Conservation (phyloP, 2,329 filamentous ascomycete genomes). For the Hypoxylon sp. region DNA sequence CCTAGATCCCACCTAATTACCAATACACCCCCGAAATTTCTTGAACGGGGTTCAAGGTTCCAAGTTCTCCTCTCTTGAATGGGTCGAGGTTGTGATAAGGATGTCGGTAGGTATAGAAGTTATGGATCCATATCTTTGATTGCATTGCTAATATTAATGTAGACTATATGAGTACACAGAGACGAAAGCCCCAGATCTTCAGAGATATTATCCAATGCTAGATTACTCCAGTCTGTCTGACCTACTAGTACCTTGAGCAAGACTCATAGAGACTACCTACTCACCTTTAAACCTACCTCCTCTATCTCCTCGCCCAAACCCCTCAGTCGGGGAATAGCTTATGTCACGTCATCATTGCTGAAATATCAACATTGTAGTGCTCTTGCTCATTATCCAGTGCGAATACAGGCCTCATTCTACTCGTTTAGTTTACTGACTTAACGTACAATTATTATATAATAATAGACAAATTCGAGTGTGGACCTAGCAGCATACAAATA, state of each 20-base stretch:
- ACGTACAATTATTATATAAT: not conserved
- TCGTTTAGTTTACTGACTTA: not conserved
- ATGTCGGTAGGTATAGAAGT: not conserved
- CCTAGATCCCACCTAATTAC: not conserved
- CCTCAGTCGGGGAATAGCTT: not conserved
- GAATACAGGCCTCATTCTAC: not conserved
- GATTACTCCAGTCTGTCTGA: not conserved
- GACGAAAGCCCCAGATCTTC: not conserved
- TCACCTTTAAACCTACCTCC: not conserved
- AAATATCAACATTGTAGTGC: not conserved
- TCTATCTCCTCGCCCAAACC: not conserved
- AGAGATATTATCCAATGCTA: not conserved
- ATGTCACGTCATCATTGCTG: not conserved
- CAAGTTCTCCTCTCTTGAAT: not conserved
- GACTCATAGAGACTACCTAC: not conserved
- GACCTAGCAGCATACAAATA: not conserved
- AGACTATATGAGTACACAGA: not conserved
- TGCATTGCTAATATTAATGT: not conserved
- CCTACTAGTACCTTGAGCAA: not conserved
- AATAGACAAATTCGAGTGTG: not conserved
- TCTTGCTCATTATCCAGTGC: not conserved
- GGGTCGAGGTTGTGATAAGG: not conserved
- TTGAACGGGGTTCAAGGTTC: not conserved
- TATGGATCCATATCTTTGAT: not conserved
- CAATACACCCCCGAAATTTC: constrained; percentile 7